Evolutionary conservation across 164 flowering plant genomes (phyloP).

Genomic region (Berberis vulgaris): DNA sequence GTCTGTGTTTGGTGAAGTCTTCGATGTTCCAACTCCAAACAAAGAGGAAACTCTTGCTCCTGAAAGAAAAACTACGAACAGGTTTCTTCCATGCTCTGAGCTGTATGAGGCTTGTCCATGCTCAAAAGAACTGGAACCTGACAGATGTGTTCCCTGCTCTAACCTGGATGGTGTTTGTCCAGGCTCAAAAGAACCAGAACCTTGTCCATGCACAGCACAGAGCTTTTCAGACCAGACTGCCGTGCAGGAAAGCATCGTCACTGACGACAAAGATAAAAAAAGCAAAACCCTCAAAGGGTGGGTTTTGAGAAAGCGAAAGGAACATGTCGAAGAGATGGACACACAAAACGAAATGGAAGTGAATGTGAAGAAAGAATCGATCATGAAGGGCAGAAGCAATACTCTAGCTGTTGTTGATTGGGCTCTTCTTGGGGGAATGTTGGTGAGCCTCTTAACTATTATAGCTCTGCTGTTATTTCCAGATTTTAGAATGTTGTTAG

Average conservation of each 20-base stretch:
- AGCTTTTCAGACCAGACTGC: constrained; percentile 26
- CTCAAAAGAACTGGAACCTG: not conserved
- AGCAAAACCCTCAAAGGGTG: constrained; percentile 29
- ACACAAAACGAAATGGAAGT: constrained; percentile 7
- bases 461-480: constrained; percentile 21
- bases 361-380: constrained; percentile 10
- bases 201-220: constrained; percentile 39
- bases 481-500: constrained; percentile 4
- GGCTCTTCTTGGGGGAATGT: constrained; percentile 50
- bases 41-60: constrained; percentile 13
- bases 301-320: constrained; percentile 47
- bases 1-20: constrained; percentile 94
- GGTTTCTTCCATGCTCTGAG: too few species aligned
- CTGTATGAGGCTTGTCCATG: constrained; percentile 1
- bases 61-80: constrained; percentile 3
- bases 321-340: constrained; percentile 15
- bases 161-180: constrained; percentile 7
- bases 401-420: constrained; percentile 35
- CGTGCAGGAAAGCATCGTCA: constrained; percentile 5
- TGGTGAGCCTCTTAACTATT: constrained; percentile 45
- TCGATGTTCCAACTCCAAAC: constrained; percentile 31
- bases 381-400: not conserved
- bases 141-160: constrained; percentile 6
- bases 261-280: constrained; percentile 9
- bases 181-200: constrained; percentile 28